These are phyloP conservation scores for Nothophytophthora sp. DNA, from an alignment of 352 stramenopile species.

Conservation along the genomic window DNA sequence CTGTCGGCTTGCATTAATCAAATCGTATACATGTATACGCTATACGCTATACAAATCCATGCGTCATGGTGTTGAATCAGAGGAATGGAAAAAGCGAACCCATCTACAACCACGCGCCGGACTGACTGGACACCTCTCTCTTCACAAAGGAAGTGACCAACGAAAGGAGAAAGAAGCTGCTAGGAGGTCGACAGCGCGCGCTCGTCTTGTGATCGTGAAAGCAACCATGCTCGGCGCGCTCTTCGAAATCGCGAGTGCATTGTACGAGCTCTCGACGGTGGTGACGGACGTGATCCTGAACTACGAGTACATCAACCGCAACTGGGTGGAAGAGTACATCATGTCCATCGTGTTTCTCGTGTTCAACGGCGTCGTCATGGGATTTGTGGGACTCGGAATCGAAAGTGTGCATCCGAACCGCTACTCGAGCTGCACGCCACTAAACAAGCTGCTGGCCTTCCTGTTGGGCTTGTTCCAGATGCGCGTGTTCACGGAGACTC, in stretches of 20 bases:
- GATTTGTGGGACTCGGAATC: constrained; percentile 53
- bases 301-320: constrained; percentile 67
- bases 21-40: too few relatives aligned
- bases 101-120: too few relatives aligned
- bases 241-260: constrained; percentile 41
- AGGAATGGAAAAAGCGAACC: too few relatives aligned
- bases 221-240: constrained; percentile 26
- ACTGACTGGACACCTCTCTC: too few relatives aligned
- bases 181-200: too few relatives aligned
- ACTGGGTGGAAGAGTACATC: constrained; percentile 74
- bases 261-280: constrained; percentile 70
- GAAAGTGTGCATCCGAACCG: constrained; percentile 37
- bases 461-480: constrained; percentile 59
- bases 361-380: constrained; percentile 62
- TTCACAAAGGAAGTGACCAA: too few relatives aligned
- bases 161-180: too few relatives aligned
- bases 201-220: too few relatives aligned
- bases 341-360: constrained; percentile 71
- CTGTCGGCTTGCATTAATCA: too few relatives aligned
- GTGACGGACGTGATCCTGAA: constrained; percentile 78
- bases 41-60: too few relatives aligned
- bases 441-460: constrained; percentile 45
- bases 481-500: constrained; percentile 61
- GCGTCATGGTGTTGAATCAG: too few relatives aligned
- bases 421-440: constrained; percentile 22